phyloP scores from a whole-genome alignment of 495 filamentous ascomycete species.

The Xylaria telfairii region DNA sequence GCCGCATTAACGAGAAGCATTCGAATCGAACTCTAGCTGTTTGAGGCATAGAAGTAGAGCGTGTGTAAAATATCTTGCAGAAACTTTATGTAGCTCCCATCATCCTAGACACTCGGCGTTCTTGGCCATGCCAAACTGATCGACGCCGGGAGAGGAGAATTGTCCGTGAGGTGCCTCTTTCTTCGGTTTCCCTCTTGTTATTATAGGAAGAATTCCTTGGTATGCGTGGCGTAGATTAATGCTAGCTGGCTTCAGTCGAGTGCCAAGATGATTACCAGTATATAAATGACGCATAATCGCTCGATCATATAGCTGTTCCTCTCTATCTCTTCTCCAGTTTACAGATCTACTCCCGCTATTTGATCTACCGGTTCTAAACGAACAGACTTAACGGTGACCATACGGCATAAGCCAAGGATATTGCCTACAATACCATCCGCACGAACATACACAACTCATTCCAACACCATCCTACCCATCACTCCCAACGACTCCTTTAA shows the following conservation, averaged over 20 bases:
- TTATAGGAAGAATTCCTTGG: neutral
- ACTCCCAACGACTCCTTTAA: neutral
- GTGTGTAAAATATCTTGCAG: too few relatives aligned
- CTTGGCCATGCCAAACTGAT: neutral
- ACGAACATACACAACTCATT: neutral
- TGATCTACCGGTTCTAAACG: neutral
- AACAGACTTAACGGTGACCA: neutral
- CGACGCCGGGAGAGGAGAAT: neutral
- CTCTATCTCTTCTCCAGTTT: neutral
- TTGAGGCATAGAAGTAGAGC: too few relatives aligned
- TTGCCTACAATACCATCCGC: neutral
- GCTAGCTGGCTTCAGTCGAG: neutral
- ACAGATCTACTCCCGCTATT: neutral
- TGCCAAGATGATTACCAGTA: neutral
- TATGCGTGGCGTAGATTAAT: slow-evolving; percentile 5
- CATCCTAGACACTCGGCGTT: neutral
- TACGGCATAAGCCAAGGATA: neutral
- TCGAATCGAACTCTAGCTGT: too few relatives aligned
- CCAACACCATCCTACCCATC: neutral
- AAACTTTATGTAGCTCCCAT: neutral
- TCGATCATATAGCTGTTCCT: neutral
- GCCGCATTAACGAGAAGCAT: too few relatives aligned
- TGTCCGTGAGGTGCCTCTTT: neutral
- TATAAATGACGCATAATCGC: neutral
- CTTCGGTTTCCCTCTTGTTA: neutral